Evolutionary conservation across 768 basidiomycete genomes (phyloP), one percentile per base, ranked within the genome.

Genomic region (Termitomyces sp.): DNA sequence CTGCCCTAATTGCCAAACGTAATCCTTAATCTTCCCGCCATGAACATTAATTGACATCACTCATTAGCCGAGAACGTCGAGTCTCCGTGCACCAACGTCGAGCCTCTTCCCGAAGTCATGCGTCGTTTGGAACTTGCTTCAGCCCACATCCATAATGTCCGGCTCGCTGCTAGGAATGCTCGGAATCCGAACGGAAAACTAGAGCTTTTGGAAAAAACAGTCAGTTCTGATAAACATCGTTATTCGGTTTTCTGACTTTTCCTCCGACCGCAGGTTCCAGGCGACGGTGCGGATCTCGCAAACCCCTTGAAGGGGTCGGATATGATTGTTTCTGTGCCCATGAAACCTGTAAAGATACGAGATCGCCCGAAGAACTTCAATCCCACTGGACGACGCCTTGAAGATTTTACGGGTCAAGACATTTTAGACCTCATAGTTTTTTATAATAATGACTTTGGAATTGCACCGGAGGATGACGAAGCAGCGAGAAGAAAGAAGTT

Each of bases 361-460:
- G 56, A 57, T 50, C 48, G 56, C 7, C 56, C 56, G 8, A 52
- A 30, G 23, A 51, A 21, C 14, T 16, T 45, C 23, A 21, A 14
- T n/a, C 17, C 14, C 23, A 37, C 19, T 4, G 48, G 50, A 19
- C 25, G 50, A 19, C 25, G 7, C 2, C 21, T 52, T 14, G 28
- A 44, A 7, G 56, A 51, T 21, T 57, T 28, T 28, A 51, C 56
- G 8, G 17, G n/a, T 16, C 56, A 57, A 42, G 56, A 52, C 14
- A 52, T 57, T 19, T 25, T 57, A 14, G 43, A 57, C 25, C 56
- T 57, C 34, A 40, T 57, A 3, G 40, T 57, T 4, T 57, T 57
- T 11, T 57, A 57, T 16, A 57, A 57, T 12, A 17, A 57, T 14
- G 56, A 57, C 7, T 57, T 57, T 25, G 53, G 40, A 3, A 58